Evolutionary conservation across 164 flowering plant genomes (phyloP).

Genomic region (Tetracentron sinense): DNA sequence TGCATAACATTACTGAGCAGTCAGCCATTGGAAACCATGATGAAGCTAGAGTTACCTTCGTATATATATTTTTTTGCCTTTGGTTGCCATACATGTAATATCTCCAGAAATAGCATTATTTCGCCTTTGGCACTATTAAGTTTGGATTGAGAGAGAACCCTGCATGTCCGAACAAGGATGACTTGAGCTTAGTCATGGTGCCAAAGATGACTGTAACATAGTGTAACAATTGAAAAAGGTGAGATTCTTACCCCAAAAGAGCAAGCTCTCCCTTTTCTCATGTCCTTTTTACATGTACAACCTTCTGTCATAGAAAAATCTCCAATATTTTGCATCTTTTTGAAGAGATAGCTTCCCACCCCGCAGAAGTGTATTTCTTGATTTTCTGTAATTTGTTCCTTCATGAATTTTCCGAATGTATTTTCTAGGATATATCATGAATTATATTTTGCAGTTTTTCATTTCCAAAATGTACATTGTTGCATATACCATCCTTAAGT

Average conservation of each 20-base stretch:
- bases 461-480: background rate
- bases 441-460: background rate
- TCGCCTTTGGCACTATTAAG: slow-evolving; percentile 11
- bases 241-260: slow-evolving; percentile 12
- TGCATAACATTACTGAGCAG: slow-evolving; percentile 19
- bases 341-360: slow-evolving; percentile 5
- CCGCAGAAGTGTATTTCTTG: background rate
- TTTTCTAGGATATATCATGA: background rate
- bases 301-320: slow-evolving; percentile 10
- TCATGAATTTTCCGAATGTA: background rate
- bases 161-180: background rate
- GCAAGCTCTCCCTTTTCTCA: slow-evolving; percentile 1
- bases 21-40: slow-evolving; percentile 11
- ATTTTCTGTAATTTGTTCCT: background rate
- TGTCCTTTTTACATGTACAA: slow-evolving; percentile 12
- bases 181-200: slow-evolving; percentile 10
- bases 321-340: background rate
- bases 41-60: slow-evolving; percentile 6
- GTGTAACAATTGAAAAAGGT: slow-evolving; percentile 14
- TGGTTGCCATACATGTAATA: slow-evolving; percentile 16
- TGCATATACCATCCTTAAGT: background rate
- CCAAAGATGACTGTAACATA: slow-evolving; percentile 27
- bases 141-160: background rate
- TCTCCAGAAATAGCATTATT: slow-evolving; percentile 21
- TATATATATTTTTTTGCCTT: slow-evolving; percentile 12